Evolutionary conservation across 306 rosid genomes (phyloP), one percentile per base, ranked within the genome.

Genomic region (Vicia faba): DNA sequence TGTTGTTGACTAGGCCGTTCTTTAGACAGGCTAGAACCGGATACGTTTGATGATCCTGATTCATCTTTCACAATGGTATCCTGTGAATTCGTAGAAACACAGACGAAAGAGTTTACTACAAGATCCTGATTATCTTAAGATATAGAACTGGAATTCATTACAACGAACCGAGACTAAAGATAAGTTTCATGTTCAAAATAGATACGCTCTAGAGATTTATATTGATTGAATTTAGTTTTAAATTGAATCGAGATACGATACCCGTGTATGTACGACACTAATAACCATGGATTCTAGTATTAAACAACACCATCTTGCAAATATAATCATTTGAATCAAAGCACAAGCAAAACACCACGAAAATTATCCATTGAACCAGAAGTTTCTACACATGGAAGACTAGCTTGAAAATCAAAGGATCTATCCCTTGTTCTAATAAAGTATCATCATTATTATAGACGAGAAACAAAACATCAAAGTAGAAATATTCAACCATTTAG

Each of bases 21-120:
- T 75, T 85, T 85, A 15, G 80, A 75, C 7, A 78, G 69, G 81
- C 76, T 81, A 73, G 82, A 83, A 60, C 82, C 89, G 53, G 82
- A 82, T 69, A 66, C 78, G 75, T 81, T 77, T 69, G 86, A 76
- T 31, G 86, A 87, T 20, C 70, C 79, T 23, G 82, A 71, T 71
- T 77, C 91, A 62, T 64, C 78, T 78, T 79, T 82, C 26, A 23
- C 71, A 62, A 25, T 8, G 3, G 53, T 51, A 28, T 60, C 76
- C 95, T 92, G 84, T 51, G 43, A 63, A 76, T 60, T 76, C 96
- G 89, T 82, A 41, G 19, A 55, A 78, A 71, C 57, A 67, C 45
- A 36, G 23, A 44, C 51, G 9, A 9, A 48, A 43, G 0, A 31
- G 6, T 7, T 31, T n/a, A n/a, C n/a, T n/a, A n/a, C 36, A 51